These are phyloP conservation scores for Oidiodendron maius DNA, from an alignment of 495 filamentous ascomycete genomes.

Conservation along the genomic window DNA sequence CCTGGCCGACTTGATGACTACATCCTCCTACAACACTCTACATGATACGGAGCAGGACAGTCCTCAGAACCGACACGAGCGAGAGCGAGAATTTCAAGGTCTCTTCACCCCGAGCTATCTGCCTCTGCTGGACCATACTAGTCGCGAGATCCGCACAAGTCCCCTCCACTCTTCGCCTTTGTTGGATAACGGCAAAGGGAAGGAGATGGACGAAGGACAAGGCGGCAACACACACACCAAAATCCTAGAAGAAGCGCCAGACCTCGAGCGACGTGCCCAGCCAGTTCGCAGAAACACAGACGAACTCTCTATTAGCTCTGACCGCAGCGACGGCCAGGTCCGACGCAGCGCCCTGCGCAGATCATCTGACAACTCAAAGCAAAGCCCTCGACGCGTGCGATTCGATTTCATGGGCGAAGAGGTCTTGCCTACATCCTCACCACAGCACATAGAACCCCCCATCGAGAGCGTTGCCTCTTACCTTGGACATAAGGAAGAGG, in stretches of 20 bases:
- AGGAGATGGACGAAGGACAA: slow-evolving; percentile 10
- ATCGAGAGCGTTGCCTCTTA: background rate
- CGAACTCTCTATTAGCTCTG: slow-evolving; percentile 32
- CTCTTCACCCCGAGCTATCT: slow-evolving; percentile 55
- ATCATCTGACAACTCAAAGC: slow-evolving; percentile 36
- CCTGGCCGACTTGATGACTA: slow-evolving; percentile 14
- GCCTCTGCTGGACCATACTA: slow-evolving; percentile 45
- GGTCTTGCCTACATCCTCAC: slow-evolving; percentile 44
- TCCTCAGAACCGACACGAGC: slow-evolving; percentile 38
- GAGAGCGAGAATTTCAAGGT: slow-evolving; percentile 52
- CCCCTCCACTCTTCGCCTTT: slow-evolving; percentile 9
- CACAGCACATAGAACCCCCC: slow-evolving; percentile 16
- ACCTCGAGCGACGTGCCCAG: slow-evolving; percentile 6
- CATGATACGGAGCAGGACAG: slow-evolving; percentile 7
- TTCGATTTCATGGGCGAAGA: slow-evolving; percentile 47
- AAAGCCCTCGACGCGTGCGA: slow-evolving; percentile 46
- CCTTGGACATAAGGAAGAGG: slow-evolving; percentile 9
- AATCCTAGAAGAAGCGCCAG: slow-evolving; percentile 11
- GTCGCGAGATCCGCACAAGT: slow-evolving; percentile 26
- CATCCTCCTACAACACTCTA: slow-evolving; percentile 17
- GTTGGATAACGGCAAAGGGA: slow-evolving; percentile 8
- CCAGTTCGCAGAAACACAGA: slow-evolving; percentile 20
- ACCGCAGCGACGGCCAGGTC: slow-evolving; percentile 30
- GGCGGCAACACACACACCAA: slow-evolving; percentile 16
- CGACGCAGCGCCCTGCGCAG: slow-evolving; percentile 45